phyloP scores from a whole-genome alignment of 352 stramenopile species.

The Globisporangium recalcitrans region DNA sequence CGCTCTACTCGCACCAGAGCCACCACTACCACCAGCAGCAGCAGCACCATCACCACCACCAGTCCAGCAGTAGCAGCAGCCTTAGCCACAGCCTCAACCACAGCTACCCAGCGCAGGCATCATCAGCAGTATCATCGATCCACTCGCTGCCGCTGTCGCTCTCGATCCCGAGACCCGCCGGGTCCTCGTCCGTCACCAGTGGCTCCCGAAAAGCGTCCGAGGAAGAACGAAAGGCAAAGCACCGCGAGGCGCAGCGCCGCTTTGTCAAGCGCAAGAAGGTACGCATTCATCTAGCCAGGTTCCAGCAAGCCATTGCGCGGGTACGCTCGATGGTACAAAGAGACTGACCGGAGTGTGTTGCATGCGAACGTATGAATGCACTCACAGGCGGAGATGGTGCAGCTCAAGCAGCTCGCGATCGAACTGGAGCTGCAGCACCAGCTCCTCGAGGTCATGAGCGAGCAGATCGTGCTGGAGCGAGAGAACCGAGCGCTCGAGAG shows the following conservation, averaged over 20 bases:
- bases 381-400: slow-evolving; percentile 18
- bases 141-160: slow-evolving; percentile 17
- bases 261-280: slow-evolving; percentile 58
- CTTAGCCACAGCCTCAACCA: neutral
- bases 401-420: slow-evolving; percentile 20
- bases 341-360: neutral
- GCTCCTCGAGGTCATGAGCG: slow-evolving; percentile 11
- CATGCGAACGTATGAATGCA: no score
- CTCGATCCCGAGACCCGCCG: slow-evolving; percentile 10
- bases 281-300: no score
- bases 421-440: slow-evolving; percentile 22
- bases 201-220: slow-evolving; percentile 25
- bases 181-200: neutral
- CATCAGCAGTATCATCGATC: neutral
- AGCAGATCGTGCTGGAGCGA: slow-evolving; percentile 5
- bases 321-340: neutral
- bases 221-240: slow-evolving; percentile 47
- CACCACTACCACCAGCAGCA: neutral
- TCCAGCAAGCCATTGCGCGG: no score
- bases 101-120: neutral
- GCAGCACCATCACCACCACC: slow-evolving; percentile 1
- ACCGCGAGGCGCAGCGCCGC: slow-evolving; percentile 41
- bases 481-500: slow-evolving; percentile 12
- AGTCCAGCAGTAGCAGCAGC: neutral
- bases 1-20: slow-evolving; percentile 11